Base-by-base conservation (phyloP, 1,284 basidiomycete genomes). In the Takashimella tepidaria region DNA sequence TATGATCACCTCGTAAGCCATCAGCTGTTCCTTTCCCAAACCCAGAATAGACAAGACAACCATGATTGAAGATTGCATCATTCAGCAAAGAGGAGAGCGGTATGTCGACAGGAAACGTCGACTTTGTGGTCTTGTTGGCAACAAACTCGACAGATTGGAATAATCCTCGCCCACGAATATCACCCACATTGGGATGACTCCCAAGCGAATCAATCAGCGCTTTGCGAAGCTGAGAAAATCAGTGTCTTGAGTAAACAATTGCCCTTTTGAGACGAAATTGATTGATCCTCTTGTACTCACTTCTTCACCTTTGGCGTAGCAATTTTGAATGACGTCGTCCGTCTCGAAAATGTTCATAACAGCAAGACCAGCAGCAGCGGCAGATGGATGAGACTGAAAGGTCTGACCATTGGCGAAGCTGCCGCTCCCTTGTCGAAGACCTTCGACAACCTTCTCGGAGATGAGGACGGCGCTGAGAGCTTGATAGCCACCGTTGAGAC, bases 401-500 rank as follows among this genome's bases (percentile, higher is more conserved):
- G 89, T 92, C 70, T 91, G 88, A 0, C 89, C 89, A 68, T 91
- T 88, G 68, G 86, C 51, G 45, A 68, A 69, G 19, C 57, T 58
- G 2, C 86, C 88, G 5, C 83, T 82, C 40, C 82, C 78, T 53
- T 79, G 80, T 6, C 80, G 78, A 55, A 92, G 80, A 4, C 84
- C 88, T 51, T 83, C 79, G 1, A 86, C 83, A 37, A 92, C 81
- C 53, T 79, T 79, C 60, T 84, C 80, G n/a, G 82, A 84, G 69
- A 90, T 80, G 43, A 92, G 80, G 3, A 89, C 79, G 0, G 87
- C 89, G 12, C 87, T 87, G 50, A 92, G 88, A n/a, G 88, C 79
- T 5, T 82, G 86, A 73, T 90, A 92, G 21, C 87, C 89, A 73
- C 89, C 89, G 55, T 88, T 88, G 6, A 92, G 81, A 10, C 88